A percentile compares a stretch with the other conserved stretches of the same genome.
phyloP scores from a whole-genome alignment of 495 filamentous ascomycete species.

The Pseudotulostoma volvatum region DNA sequence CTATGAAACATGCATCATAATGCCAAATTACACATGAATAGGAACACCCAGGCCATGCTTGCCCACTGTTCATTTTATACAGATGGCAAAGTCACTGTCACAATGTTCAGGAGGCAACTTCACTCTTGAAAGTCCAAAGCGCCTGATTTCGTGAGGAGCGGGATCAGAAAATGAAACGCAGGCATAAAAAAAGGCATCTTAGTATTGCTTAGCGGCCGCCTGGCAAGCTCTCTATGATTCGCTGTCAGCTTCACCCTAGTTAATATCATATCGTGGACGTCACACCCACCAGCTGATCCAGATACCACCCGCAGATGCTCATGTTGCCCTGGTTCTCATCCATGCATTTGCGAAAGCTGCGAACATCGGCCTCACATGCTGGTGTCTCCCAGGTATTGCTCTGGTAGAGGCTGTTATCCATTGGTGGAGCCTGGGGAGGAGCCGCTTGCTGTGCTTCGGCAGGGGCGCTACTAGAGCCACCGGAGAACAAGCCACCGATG shows the following conservation, averaged over 20 bases:
- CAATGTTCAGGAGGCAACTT: no score
- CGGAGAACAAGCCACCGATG: conserved; percentile 72
- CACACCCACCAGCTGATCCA: conserved; percentile 66
- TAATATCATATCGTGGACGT: conserved; percentile 12
- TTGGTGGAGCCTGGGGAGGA: conserved; percentile 23
- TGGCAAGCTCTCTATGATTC: conserved; percentile 71
- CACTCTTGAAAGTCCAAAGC: no score
- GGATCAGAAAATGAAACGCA: no score
- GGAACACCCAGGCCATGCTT: no score
- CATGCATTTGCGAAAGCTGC: conserved; percentile 84
- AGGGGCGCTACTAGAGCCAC: conserved; percentile 40
- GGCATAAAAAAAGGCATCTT: no score
- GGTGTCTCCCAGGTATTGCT: conserved; percentile 33
- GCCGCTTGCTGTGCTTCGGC: conserved; percentile 34
- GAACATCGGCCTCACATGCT: conserved; percentile 63
- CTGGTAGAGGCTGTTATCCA: conserved; percentile 35
- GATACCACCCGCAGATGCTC: conserved; percentile 93
- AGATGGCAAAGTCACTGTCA: no score
- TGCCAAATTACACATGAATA: no score
- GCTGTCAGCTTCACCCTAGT: neutral
- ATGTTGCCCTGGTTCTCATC: conserved; percentile 85
- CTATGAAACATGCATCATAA: no score
- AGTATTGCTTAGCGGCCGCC: conserved; percentile 74
- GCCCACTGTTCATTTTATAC: no score
- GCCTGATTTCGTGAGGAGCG: no score